Percentiles rank a stretch among this genome's conserved stretches.
Conservation (phyloP, 1,139 yeast genomes). For the Hansenula lynferdii region DNA sequence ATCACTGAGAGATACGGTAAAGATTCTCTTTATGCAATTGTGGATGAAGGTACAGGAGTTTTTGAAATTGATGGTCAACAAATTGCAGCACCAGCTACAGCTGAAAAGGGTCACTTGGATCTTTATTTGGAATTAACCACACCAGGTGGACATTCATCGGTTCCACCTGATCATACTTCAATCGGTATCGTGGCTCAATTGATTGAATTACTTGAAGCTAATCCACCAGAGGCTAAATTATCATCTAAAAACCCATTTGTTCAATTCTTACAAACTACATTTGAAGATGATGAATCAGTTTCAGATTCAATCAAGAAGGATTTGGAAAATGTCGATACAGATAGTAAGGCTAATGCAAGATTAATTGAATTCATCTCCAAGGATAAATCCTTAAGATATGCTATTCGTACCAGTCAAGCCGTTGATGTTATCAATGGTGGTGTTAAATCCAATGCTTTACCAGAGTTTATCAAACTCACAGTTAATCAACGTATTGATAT, state of each 20-base stretch:
- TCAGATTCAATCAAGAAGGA: constrained; percentile 18
- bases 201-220: constrained; percentile 37
- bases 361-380: constrained; percentile 28
- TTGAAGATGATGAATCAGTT: constrained; percentile 30
- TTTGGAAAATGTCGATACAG: constrained; percentile 36
- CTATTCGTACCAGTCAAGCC: constrained; percentile 48
- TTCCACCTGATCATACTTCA: constrained; percentile 60
- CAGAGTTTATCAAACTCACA: constrained; percentile 41
- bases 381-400: constrained; percentile 21
- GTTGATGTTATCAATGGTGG: constrained; percentile 50
- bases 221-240: constrained; percentile 39
- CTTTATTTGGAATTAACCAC: constrained; percentile 38
- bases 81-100: constrained; percentile 44
- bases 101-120: constrained; percentile 55
- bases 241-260: constrained; percentile 42
- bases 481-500: constrained; percentile 45
- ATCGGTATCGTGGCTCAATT: constrained; percentile 53
- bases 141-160: constrained; percentile 61
- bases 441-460: constrained; percentile 49
- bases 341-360: constrained; percentile 32
- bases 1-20: constrained; percentile 43
- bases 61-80: constrained; percentile 21
- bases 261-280: constrained; percentile 42
- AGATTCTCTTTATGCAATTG: constrained; percentile 45
- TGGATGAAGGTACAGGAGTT: constrained; percentile 53